These are phyloP conservation scores for Pulicaria dysenterica DNA, from an alignment of 129 eudicot genomes.

Conservation along the genomic window DNA sequence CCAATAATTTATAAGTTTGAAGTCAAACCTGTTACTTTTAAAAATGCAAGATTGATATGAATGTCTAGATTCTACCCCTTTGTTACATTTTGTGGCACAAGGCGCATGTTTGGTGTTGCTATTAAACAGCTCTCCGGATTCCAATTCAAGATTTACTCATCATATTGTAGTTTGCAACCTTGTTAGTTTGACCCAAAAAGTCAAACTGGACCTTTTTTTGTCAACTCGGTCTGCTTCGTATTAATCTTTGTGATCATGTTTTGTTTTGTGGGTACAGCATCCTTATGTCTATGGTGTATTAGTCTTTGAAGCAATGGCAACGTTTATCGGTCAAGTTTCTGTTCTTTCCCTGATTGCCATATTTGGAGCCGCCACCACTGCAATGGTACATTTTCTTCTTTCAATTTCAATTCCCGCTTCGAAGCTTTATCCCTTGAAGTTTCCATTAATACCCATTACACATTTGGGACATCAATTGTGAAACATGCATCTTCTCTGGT, in stretches of 20 bases:
- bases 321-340: slow-evolving; percentile 47
- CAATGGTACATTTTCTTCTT: slow-evolving; percentile 36
- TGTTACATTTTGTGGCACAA: no score
- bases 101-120: no score
- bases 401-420: not conserved
- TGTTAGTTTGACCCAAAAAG: slow-evolving; percentile 27
- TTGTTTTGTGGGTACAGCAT: slow-evolving; percentile 55
- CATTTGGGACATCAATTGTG: not conserved
- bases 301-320: slow-evolving; percentile 90
- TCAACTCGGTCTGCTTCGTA: not conserved
- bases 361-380: slow-evolving; percentile 47
- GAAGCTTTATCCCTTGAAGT: not conserved
- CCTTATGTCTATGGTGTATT: slow-evolving; percentile 86
- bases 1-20: no score
- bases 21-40: no score
- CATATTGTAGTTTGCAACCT: not conserved
- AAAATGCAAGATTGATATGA: no score
- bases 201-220: slow-evolving; percentile 22
- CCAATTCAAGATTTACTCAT: not conserved
- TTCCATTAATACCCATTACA: not conserved
- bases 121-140: no score
- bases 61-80: no score
- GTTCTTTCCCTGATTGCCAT: slow-evolving; percentile 48
- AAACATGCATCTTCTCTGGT: slow-evolving; percentile 13
- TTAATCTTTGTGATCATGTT: slow-evolving; percentile 3